These are phyloP conservation scores for Meyerozyma guilliermondii DNA, from an alignment of 1,139 yeast species.

Conservation along the genomic window DNA sequence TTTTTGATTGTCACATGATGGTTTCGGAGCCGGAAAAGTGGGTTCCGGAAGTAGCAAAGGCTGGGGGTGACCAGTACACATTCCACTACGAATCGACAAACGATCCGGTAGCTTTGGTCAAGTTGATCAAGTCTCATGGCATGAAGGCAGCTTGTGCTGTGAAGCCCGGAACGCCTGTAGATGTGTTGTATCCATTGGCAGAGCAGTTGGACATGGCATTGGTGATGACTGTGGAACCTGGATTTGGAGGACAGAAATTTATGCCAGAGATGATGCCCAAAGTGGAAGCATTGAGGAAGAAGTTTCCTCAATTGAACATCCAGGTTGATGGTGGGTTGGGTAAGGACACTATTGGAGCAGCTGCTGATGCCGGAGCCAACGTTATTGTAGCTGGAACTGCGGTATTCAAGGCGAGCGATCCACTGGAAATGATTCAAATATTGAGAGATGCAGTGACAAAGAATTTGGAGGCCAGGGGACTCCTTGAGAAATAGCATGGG, in stretches of 20 bases:
- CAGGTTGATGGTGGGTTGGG: constrained; percentile 98
- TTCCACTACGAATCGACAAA: constrained; percentile 94
- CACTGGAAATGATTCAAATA: constrained; percentile 62
- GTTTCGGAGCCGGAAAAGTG: constrained; percentile 91
- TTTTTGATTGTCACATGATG: constrained; percentile 99
- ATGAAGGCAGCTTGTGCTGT: constrained; percentile 93
- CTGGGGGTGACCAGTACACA: constrained; percentile 95
- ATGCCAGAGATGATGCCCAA: constrained; percentile 96
- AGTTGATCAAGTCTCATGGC: constrained; percentile 71
- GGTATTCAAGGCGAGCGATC: constrained; percentile 79
- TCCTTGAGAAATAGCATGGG: constrained; percentile 11
- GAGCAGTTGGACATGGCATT: constrained; percentile 85
- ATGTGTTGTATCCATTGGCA: constrained; percentile 71
- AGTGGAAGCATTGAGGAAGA: constrained; percentile 68
- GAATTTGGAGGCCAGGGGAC: constrained; percentile 24
- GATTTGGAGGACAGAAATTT: constrained; percentile 97
- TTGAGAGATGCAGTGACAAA: constrained; percentile 58
- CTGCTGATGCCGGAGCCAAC: constrained; percentile 94
- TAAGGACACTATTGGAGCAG: constrained; percentile 71
- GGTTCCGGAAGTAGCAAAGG: constrained; percentile 89
- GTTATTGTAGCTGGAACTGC: constrained; percentile 98
- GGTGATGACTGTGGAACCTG: constrained; percentile 98
- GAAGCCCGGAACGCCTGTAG: constrained; percentile 91
- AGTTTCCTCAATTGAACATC: constrained; percentile 75
- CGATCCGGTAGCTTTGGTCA: constrained; percentile 71